Evolutionary conservation across 805 yeast species (phyloP), one percentile per base, ranked within the genome.

Genomic region (Yamadazyma phyllophila): DNA sequence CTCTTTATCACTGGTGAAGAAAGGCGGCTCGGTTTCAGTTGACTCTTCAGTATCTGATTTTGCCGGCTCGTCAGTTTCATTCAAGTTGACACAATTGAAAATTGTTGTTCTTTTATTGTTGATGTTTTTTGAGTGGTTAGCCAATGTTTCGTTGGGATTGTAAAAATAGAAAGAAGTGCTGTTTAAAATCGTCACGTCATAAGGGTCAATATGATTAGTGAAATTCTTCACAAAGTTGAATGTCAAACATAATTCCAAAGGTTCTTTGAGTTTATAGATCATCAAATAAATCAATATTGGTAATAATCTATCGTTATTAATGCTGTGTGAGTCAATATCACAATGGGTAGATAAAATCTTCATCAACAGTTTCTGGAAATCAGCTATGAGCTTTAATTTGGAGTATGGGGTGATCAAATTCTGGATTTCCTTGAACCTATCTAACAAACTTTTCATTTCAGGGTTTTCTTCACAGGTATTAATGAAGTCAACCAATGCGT

Each of bases 241-340:
- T 46, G 67, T 66, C 44, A 71, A 59, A 49, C 59, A 66, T 27
- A 71, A 53, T 14, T 70, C 73, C 15, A 41, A 16, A 9, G 34
- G 17, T 1, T 16, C 32, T 14, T 45, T 45, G 12, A 58, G 45
- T 51, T 66, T 61, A 44, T 65, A 60, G 20, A 71, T 59, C 15
- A 70, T 51, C 36, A 66, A 52, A 47, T 65, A 68, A 20, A 71
- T 71, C 46, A 71, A 57, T 5, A 66, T 57, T 3, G 76, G 76
- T 35, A 71, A 58, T 31, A 71, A 55, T n/a, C 67, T 46, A 46
- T 71, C 76, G 51, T 69, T 71, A 53, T 62, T 68, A 40, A 70
- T 50, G 39, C 60, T 60, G 35, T 55, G 57, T 24, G 55, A 51
- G 17, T 58, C 49, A 30, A 56, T 47, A 9, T 60, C 60, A 36